Evolutionary conservation across 331 rosid species (phyloP).

Genomic region (Arachis monticola): DNA sequence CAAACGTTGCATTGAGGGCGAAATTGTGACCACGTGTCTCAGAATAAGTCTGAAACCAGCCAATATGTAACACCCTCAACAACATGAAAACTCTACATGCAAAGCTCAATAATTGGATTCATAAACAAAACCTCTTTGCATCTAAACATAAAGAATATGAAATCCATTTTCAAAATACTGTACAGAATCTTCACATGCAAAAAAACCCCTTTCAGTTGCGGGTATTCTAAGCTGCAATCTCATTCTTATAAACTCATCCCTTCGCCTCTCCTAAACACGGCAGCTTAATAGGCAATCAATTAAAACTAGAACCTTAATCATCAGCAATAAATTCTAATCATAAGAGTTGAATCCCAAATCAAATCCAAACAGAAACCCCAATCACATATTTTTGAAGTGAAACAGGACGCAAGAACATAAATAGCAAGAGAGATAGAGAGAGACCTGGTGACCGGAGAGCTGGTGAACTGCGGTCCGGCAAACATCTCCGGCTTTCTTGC

Average conservation of each 20-base stretch:
- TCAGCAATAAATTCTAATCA: background rate
- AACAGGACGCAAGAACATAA: too few species aligned
- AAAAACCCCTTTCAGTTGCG: background rate
- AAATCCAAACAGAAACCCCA: background rate
- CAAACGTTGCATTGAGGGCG: constrained; percentile 73
- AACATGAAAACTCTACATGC: background rate
- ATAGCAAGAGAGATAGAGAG: constrained; percentile 47
- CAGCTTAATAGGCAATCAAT: background rate
- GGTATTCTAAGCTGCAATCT: background rate
- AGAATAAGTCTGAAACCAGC: constrained; percentile 53
- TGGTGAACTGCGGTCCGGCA: constrained; percentile 77
- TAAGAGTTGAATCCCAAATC: constrained; percentile 2
- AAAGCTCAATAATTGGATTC: background rate
- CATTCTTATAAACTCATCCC: background rate
- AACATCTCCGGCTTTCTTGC: constrained; percentile 71
- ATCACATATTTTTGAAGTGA: background rate
- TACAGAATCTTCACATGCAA: background rate
- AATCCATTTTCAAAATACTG: background rate
- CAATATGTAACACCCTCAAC: constrained; percentile 8
- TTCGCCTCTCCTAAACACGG: background rate
- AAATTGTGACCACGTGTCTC: constrained; percentile 85
- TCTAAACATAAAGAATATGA: background rate
- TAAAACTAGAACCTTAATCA: background rate
- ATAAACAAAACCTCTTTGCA: background rate
- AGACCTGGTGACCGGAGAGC: constrained; percentile 64